Percentiles rank a stretch among this genome's conserved stretches.
Conservation (phyloP, 2,329 filamentous ascomycete species). For the Truncatella angustata region DNA sequence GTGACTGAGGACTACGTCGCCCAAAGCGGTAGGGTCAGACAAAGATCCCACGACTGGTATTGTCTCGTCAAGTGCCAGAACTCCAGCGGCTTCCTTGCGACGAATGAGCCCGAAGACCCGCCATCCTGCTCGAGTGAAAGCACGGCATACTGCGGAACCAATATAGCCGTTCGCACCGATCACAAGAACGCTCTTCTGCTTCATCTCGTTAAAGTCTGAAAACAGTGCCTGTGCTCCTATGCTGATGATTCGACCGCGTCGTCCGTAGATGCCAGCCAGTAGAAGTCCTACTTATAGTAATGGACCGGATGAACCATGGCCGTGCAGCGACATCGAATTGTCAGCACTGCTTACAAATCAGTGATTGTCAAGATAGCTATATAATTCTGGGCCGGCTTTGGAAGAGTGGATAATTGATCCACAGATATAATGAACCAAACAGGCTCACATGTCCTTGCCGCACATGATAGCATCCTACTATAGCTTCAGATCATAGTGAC, state of each 20-base stretch:
- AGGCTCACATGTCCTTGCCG: too few species aligned
- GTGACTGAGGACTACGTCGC: slow-evolving; percentile 20
- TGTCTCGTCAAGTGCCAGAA: slow-evolving; percentile 34
- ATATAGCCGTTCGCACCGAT: slow-evolving; percentile 50
- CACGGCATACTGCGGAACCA: slow-evolving; percentile 40
- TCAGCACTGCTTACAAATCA: too few species aligned
- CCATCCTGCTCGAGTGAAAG: slow-evolving; percentile 45
- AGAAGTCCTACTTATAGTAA: too few species aligned
- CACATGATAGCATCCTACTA: too few species aligned
- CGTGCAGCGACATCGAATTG: too few species aligned
- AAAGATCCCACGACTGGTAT: slow-evolving; percentile 40
- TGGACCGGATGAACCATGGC: too few species aligned
- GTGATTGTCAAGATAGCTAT: too few species aligned
- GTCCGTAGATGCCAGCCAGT: not conserved
- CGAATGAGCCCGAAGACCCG: slow-evolving; percentile 43
- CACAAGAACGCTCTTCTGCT: slow-evolving; percentile 34
- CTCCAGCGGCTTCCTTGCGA: slow-evolving; percentile 24
- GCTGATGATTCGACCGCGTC: too few species aligned
- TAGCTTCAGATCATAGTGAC: too few species aligned
- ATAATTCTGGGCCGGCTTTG: too few species aligned
- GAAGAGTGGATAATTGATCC: too few species aligned
- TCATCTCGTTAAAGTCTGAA: not conserved
- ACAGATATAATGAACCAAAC: too few species aligned
- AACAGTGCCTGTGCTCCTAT: not conserved
- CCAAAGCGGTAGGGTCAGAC: slow-evolving; percentile 27